Percentiles rank a stretch among this genome's conserved stretches.
phyloP scores from a whole-genome alignment of 2,329 filamentous ascomycete genomes.

The Microdochium nivale region DNA sequence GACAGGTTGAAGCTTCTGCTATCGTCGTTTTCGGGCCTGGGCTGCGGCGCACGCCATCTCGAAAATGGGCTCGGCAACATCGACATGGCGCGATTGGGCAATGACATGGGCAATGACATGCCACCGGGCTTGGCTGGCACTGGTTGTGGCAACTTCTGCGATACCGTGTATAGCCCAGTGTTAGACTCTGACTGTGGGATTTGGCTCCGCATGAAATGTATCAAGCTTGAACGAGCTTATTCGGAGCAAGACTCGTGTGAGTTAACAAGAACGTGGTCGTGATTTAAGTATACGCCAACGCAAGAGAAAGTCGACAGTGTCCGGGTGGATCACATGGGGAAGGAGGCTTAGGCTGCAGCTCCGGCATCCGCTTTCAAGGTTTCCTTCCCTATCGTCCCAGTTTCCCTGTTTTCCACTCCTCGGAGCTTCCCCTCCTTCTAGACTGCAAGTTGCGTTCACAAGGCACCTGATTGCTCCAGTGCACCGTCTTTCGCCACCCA shows the following conservation, averaged over 20 bases:
- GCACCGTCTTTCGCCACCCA: not conserved
- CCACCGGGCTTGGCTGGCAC: no score
- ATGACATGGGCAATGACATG: not conserved
- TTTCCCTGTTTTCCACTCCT: not conserved
- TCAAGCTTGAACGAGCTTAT: no score
- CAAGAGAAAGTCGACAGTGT: not conserved
- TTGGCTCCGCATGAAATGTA: no score
- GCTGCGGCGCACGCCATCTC: not conserved
- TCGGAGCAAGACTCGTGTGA: no score
- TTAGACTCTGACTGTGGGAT: no score
- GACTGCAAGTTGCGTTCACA: not conserved
- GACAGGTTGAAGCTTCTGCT: slow-evolving; percentile 4
- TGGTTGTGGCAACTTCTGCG: no score
- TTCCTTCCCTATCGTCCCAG: not conserved
- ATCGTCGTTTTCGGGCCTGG: not conserved
- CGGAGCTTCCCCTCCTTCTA: not conserved
- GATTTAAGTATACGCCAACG: no score
- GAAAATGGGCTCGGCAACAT: not conserved
- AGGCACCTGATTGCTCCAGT: not conserved
- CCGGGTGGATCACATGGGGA: not conserved
- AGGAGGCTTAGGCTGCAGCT: not conserved
- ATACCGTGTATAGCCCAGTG: no score
- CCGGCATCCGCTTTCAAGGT: not conserved
- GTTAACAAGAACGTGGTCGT: no score
- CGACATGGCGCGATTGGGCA: not conserved